phyloP scores from a whole-genome alignment of 306 rosid species.

The Cucurbita moschata region DNA sequence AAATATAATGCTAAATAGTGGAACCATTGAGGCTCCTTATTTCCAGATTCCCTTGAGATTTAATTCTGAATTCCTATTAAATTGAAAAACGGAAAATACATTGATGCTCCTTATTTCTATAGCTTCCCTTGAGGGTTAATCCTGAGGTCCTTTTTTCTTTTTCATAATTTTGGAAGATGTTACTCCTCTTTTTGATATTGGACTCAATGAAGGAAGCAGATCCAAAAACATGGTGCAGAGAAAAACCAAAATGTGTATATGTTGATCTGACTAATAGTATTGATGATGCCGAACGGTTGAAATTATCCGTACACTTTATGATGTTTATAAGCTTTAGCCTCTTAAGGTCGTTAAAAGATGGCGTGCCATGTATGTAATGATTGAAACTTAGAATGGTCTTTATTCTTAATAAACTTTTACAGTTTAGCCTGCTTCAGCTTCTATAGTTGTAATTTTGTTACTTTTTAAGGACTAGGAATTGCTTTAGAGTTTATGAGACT shows the following conservation, averaged over 20 bases:
- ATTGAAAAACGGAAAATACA: not conserved
- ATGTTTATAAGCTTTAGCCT: not conserved
- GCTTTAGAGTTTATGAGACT: not conserved
- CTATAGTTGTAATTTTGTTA: not conserved
- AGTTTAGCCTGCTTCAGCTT: not conserved
- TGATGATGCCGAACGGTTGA: not conserved
- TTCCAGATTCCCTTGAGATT: not conserved
- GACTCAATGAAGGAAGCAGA: not conserved
- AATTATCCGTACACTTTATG: not conserved
- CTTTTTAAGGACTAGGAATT: not conserved
- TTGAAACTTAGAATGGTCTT: not conserved
- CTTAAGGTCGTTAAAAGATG: not conserved
- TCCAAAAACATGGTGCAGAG: not conserved
- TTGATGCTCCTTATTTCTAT: not conserved
- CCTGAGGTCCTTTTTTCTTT: not conserved
- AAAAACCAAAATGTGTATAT: not conserved
- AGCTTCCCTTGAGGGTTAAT: not conserved
- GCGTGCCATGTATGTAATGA: not conserved
- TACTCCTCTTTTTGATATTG: not conserved
- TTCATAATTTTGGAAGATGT: not conserved
- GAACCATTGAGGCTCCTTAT: not conserved
- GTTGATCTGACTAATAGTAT: not conserved
- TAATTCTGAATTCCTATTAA: not conserved
- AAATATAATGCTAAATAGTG: not conserved
- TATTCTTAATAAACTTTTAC: not conserved